These are phyloP conservation scores for Lyophyllum semitale DNA, from an alignment of 768 basidiomycete species.

Conservation along the genomic window DNA sequence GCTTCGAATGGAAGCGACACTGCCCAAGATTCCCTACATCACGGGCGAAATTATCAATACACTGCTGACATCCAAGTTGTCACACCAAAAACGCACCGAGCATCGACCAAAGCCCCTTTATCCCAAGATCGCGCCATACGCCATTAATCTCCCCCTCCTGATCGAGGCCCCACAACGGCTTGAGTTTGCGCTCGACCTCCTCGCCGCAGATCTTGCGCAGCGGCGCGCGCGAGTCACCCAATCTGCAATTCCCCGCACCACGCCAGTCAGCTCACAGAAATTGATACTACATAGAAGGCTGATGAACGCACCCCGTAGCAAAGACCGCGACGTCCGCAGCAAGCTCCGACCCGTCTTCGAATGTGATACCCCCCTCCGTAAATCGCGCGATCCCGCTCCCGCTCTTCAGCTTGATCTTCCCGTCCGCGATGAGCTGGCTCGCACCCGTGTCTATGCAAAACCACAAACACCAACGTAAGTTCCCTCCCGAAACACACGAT, in stretches of 20 bases:
- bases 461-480: not conserved
- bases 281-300: too few relatives aligned
- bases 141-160: slow-evolving; percentile 61
- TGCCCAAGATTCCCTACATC: slow-evolving; percentile 51
- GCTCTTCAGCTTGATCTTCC: slow-evolving; percentile 69
- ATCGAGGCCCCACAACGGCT: slow-evolving; percentile 63
- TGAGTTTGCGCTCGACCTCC: slow-evolving; percentile 41
- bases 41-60: not conserved
- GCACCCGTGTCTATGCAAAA: slow-evolving; percentile 47
- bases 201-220: slow-evolving; percentile 44
- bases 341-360: slow-evolving; percentile 46
- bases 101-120: slow-evolving; percentile 57
- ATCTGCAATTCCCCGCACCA: slow-evolving; percentile 26
- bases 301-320: slow-evolving; percentile 45
- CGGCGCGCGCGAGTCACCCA: slow-evolving; percentile 40
- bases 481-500: too few relatives aligned
- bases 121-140: slow-evolving; percentile 47
- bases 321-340: slow-evolving; percentile 51
- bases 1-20: slow-evolving; percentile 63
- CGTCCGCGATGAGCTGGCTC: slow-evolving; percentile 57
- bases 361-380: slow-evolving; percentile 40
- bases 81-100: slow-evolving; percentile 39
- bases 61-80: not conserved
- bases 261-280: not conserved
- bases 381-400: slow-evolving; percentile 47